Evolutionary conservation across 2,329 filamentous ascomycete genomes (phyloP).

Genomic region (Teratosphaeria epicoccoides): DNA sequence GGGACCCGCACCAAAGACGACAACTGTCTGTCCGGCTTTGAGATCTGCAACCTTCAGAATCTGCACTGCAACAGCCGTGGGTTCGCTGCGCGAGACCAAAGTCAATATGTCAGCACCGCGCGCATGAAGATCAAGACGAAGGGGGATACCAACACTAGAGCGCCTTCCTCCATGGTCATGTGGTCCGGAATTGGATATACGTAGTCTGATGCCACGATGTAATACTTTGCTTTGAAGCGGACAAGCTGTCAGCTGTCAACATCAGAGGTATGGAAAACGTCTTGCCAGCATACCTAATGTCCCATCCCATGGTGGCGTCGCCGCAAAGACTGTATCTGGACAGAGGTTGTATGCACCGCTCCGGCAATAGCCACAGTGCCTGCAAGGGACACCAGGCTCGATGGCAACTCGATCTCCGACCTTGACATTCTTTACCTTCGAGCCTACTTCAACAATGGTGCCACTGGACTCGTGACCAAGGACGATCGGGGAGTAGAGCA

Average conservation of each 20-base stretch:
- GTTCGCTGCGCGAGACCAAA: not conserved
- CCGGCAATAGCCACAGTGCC: conserved; percentile 35
- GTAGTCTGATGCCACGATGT: conserved; percentile 37
- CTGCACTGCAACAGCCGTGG: conserved; percentile 31
- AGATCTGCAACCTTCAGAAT: conserved; percentile 31
- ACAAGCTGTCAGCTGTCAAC: no score
- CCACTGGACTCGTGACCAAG: conserved; percentile 38
- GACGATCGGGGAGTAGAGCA: conserved; percentile 35
- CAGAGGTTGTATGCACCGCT: conserved; percentile 90
- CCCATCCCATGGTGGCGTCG: conserved; percentile 38
- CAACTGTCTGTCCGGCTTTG: conserved; percentile 31
- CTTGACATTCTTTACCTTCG: conserved; percentile 33
- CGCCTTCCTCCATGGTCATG: conserved; percentile 42
- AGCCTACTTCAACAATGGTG: conserved; percentile 32
- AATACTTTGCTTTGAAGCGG: conserved; percentile 33
- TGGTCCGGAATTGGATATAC: conserved; percentile 34
- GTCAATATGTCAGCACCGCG: no score
- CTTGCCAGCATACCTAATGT: conserved; percentile 25
- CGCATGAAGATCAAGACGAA: no score
- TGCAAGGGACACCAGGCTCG: conserved; percentile 39
- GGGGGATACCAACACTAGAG: conserved; percentile 28
- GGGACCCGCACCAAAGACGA: conserved; percentile 36
- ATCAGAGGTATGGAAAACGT: no score
- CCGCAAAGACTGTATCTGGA: conserved; percentile 39
- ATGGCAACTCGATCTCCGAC: conserved; percentile 39